Conservation (phyloP, 257 asterid species). For the Solanum bulbocastanum region DNA sequence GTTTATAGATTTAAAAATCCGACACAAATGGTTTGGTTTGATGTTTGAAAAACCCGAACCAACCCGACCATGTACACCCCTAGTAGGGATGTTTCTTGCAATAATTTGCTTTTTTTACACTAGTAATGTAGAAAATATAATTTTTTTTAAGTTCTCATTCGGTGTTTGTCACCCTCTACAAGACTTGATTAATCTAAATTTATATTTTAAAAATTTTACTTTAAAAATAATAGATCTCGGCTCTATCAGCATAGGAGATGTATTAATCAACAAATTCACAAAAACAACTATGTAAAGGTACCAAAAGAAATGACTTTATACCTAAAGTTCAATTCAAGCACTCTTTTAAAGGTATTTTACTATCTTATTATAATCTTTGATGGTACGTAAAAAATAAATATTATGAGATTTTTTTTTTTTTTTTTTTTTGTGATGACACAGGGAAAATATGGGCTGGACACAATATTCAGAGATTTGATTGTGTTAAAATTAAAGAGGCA, state of each 20-base stretch:
- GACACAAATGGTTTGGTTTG: too few species aligned
- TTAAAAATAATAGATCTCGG: too few species aligned
- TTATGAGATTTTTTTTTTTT: neutral
- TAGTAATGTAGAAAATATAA: neutral
- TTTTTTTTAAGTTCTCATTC: neutral
- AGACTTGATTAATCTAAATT: neutral
- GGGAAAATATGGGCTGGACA: conserved; percentile 1
- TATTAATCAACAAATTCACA: too few species aligned
- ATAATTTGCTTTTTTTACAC: too few species aligned
- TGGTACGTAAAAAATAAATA: neutral
- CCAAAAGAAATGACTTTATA: neutral
- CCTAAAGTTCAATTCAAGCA: neutral
- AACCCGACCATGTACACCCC: too few species aligned
- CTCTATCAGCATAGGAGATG: too few species aligned
- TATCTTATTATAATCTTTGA: neutral
- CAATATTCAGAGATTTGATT: neutral
- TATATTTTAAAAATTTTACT: neutral
- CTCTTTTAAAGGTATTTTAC: neutral
- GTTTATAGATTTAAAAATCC: too few species aligned
- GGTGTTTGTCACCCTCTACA: neutral
- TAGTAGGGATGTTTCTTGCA: neutral
- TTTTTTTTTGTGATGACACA: neutral
- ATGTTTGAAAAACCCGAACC: too few species aligned
- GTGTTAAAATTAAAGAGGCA: neutral
- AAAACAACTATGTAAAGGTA: neutral